Evolutionary conservation across 768 basidiomycete genomes (phyloP).

Genomic region (Harrya chromipes): DNA sequence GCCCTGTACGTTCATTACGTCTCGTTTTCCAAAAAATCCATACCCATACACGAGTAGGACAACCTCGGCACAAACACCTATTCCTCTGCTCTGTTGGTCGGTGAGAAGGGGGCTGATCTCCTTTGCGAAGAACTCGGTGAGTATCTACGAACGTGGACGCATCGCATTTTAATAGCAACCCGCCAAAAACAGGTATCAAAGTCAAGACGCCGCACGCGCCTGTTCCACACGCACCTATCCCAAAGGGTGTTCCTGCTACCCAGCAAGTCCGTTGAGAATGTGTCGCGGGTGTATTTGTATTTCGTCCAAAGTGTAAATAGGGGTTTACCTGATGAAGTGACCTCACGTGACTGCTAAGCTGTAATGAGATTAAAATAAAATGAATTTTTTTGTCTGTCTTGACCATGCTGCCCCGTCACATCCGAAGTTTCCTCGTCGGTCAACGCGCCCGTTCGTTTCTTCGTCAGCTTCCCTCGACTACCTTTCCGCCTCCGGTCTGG

Average conservation of each 20-base stretch:
- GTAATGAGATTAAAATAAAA: no score
- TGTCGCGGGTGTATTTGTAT: no score
- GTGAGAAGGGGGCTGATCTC: constrained; percentile 65
- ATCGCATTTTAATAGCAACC: constrained; percentile 4
- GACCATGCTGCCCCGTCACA: constrained; percentile 48
- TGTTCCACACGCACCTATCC: constrained; percentile 64
- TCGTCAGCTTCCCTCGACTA: constrained; percentile 11
- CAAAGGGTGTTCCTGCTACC: constrained; percentile 48
- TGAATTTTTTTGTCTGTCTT: constrained; percentile 4
- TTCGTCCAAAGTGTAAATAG: no score
- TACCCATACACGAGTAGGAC: constrained; percentile 38
- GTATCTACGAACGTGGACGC: constrained; percentile 6
- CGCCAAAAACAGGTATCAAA: constrained; percentile 47
- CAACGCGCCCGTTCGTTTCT: constrained; percentile 24
- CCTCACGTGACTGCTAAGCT: background rate
- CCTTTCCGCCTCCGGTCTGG: constrained; percentile 29
- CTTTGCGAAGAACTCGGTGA: constrained; percentile 62
- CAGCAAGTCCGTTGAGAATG: constrained; percentile 29
- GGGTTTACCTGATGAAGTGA: background rate
- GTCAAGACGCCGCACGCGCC: constrained; percentile 62
- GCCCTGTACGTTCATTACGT: constrained; percentile 48
- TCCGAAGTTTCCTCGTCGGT: constrained; percentile 36
- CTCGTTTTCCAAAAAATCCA: background rate
- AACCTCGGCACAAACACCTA: constrained; percentile 74
- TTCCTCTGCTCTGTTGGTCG: constrained; percentile 65